Conservation (phyloP, 345 rosid genomes). For the Syzygium jambos region DNA sequence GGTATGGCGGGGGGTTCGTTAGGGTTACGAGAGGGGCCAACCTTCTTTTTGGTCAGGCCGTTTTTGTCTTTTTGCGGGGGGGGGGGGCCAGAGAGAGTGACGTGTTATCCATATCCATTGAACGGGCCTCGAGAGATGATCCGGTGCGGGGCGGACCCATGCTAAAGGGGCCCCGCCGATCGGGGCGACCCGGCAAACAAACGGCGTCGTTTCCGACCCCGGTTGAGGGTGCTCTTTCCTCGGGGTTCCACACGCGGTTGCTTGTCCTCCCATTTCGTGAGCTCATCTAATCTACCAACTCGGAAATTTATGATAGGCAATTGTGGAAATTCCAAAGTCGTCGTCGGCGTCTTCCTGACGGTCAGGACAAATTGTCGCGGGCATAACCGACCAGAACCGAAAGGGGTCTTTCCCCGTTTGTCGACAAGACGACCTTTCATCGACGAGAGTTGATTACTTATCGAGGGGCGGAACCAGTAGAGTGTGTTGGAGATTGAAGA, state of each 20-base stretch:
- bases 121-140: background rate
- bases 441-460: background rate
- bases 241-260: no score
- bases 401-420: background rate
- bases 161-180: no score
- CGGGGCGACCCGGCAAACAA: no score
- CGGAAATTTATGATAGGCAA: no score
- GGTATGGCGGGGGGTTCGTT: background rate
- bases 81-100: conserved; percentile 1
- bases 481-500: background rate
- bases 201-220: no score
- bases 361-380: background rate
- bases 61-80: no score
- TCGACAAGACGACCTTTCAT: background rate
- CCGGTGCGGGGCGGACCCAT: background rate
- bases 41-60: no score
- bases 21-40: background rate
- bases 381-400: background rate
- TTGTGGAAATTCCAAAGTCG: no score
- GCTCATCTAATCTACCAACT: no score
- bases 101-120: conserved; percentile 19
- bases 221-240: no score
- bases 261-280: no score
- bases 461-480: background rate
- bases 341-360: background rate